These are phyloP conservation scores for Globisporangium radiosum DNA, from an alignment of 352 stramenopile species.

Conservation along the genomic window DNA sequence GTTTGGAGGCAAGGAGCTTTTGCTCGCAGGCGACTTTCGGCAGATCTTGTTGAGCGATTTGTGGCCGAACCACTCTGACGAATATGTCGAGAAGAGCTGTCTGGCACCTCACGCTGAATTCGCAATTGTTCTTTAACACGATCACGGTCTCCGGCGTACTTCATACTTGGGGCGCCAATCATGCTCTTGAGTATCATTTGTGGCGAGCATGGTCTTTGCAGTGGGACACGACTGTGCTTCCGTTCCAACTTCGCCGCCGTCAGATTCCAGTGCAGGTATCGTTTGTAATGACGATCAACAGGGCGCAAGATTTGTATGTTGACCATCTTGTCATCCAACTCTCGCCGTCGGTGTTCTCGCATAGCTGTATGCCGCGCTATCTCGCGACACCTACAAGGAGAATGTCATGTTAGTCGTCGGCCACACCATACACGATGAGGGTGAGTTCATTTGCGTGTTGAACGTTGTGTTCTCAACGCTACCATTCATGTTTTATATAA, in stretches of 20 bases:
- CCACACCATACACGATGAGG: constrained; percentile 10
- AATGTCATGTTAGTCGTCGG: constrained; percentile 14
- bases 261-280: constrained; percentile 23
- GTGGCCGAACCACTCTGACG: background rate
- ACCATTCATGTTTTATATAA: too few relatives aligned
- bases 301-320: constrained; percentile 26
- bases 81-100: background rate
- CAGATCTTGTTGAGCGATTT: too few relatives aligned
- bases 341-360: constrained; percentile 16
- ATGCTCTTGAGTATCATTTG: constrained; percentile 31
- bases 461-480: constrained; percentile 12
- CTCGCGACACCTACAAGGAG: constrained; percentile 7
- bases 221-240: constrained; percentile 16
- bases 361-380: constrained; percentile 27
- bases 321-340: constrained; percentile 20
- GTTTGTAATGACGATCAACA: constrained; percentile 33
- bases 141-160: constrained; percentile 19
- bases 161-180: constrained; percentile 17
- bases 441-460: constrained; percentile 4
- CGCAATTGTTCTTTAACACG: constrained; percentile 6
- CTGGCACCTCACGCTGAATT: background rate
- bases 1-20: too few relatives aligned
- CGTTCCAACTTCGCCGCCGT: constrained; percentile 16
- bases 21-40: too few relatives aligned
- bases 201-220: constrained; percentile 14